Evolutionary conservation across 768 basidiomycete species (phyloP).

Genomic region (Symmetrospora coprosmae): DNA sequence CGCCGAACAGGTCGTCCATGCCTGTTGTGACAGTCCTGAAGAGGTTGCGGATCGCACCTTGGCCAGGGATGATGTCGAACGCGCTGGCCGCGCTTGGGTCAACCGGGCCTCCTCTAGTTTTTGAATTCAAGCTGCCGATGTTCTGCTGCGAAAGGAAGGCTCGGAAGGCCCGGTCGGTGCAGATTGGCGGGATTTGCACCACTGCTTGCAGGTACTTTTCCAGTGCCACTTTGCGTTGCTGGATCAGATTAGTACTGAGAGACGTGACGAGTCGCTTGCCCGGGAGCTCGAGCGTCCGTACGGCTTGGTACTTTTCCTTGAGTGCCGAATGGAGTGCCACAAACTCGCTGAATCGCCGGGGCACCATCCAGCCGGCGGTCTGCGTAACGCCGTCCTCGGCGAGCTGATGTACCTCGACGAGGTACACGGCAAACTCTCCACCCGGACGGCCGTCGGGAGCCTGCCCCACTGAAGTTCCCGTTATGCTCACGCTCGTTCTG

Average conservation of each 20-base stretch:
- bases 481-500: constrained; percentile 68
- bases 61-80: constrained; percentile 45
- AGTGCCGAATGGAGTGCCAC: constrained; percentile 72
- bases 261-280: constrained; percentile 79
- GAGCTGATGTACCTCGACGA: constrained; percentile 80
- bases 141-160: constrained; percentile 61
- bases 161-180: constrained; percentile 66
- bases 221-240: constrained; percentile 58
- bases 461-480: constrained; percentile 62
- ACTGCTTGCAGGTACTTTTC: constrained; percentile 81
- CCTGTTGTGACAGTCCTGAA: constrained; percentile 86
- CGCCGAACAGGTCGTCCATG: constrained; percentile 94
- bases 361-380: constrained; percentile 79
- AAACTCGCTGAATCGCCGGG: constrained; percentile 89
- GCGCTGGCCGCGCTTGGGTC: neutral
- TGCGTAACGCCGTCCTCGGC: constrained; percentile 57
- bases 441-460: too few species aligned
- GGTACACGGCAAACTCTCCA: constrained; percentile 66
- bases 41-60: constrained; percentile 65
- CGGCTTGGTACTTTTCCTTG: constrained; percentile 55
- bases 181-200: constrained; percentile 58
- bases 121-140: constrained; percentile 18
- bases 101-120: too few species aligned
- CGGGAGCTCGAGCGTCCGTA: constrained; percentile 70
- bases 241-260: constrained; percentile 67